Percentiles rank a stretch among this genome's conserved stretches.
Evolutionary conservation across 345 rosid genomes (phyloP).

Genomic region (Heritiera fomes): DNA sequence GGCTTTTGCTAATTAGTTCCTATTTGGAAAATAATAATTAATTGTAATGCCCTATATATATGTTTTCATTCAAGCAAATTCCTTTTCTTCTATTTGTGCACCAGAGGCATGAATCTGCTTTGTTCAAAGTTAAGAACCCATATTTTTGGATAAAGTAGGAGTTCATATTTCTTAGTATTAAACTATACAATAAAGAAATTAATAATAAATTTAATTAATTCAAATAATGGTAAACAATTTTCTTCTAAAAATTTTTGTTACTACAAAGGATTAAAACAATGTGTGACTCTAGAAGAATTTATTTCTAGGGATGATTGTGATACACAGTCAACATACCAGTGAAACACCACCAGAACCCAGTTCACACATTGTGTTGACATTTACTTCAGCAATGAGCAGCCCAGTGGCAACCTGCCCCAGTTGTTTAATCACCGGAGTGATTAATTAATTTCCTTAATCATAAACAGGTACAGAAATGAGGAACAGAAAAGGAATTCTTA

Average conservation of each 20-base stretch:
- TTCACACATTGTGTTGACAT: constrained; percentile 88
- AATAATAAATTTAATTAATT: not conserved
- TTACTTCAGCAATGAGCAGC: constrained; percentile 86
- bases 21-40: not conserved
- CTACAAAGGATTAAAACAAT: not conserved
- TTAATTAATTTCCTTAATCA: not conserved
- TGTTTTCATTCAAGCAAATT: not conserved
- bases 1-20: constrained; percentile 3
- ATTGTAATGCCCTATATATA: not conserved
- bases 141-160: not conserved
- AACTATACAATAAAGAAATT: not conserved
- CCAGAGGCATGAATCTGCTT: not conserved
- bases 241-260: not conserved
- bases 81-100: not conserved
- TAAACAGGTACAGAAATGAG: not conserved
- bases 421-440: not conserved
- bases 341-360: constrained; percentile 94
- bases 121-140: not conserved
- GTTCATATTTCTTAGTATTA: too few species aligned
- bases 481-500: not conserved
- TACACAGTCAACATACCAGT: constrained; percentile 43
- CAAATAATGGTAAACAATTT: not conserved
- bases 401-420: constrained; percentile 79
- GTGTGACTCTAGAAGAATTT: not conserved
- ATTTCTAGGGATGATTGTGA: not conserved